phyloP scores from a whole-genome alignment of 2,329 filamentous ascomycete genomes.

The Colletotrichum sp. region DNA sequence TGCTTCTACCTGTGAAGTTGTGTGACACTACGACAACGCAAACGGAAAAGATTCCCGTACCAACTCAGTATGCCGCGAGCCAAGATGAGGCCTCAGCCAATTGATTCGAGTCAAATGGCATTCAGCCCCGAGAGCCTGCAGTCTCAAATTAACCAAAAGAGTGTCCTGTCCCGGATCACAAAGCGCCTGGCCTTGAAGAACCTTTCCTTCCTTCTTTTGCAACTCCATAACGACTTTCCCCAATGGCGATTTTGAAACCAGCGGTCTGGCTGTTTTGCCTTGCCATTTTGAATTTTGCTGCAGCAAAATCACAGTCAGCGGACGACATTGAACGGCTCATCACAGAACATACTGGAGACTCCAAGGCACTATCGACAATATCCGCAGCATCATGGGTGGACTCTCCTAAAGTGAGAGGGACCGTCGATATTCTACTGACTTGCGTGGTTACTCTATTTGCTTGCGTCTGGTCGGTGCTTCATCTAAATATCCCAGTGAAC shows the following conservation, averaged over 20 bases:
- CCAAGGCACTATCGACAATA: background rate
- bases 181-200: accelerated
- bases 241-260: no score
- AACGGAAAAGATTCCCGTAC: background rate
- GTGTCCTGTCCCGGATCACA: background rate
- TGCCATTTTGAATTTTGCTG: background rate
- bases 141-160: background rate
- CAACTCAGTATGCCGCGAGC: accelerated
- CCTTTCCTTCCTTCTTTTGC: background rate
- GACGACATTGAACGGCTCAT: background rate
- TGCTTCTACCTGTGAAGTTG: background rate
- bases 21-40: background rate
- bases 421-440: conserved; percentile 34
- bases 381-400: background rate
- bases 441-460: conserved; percentile 38
- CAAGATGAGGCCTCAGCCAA: background rate
- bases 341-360: background rate
- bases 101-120: accelerated
- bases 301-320: background rate
- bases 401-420: conserved; percentile 31
- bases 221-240: accelerated
- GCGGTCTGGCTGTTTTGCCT: background rate
- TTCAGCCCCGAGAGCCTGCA: accelerated
- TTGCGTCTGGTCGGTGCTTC: conserved; percentile 41
- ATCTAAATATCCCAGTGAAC: conserved; percentile 38